Base-by-base conservation (phyloP, 176 grass and related monocot genomes). In the Dactylis glomerata region DNA sequence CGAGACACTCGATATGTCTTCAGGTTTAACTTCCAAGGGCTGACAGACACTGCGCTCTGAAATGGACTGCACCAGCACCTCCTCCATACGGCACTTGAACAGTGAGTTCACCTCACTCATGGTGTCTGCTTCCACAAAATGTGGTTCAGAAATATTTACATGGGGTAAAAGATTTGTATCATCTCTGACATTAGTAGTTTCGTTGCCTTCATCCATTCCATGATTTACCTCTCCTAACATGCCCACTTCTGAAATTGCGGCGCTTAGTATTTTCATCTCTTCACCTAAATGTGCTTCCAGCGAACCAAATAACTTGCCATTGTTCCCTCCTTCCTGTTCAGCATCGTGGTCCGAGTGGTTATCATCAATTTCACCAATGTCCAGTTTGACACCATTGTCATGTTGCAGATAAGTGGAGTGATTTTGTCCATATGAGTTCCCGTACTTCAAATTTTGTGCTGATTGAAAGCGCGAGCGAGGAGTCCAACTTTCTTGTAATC, bases 251-350 rank as follows among this genome's bases (percentile, higher is more conserved):
- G 86, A 92, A 59, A 85, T 75, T 16, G 89, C 89, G 0, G 81
- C 13, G 6, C 81, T 52, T 76, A 87, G 2, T 27, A 90, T 75
- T 68, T 87, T 85, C 28, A 90, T 89, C 10, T 94, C 89, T 61
- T 92, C 78, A 28, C 70, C 52, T 4, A 79, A 66, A 79, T 75
- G 80, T 63, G 87, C 58, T 55, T 92, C 87, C 41, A 92, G 30
- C 22, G 75, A 82, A 82, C 85, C 65, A 77, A 80, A 84, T 68
- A 87, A 20, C 73, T 81, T 86, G 1, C 8, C 47, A 82, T 55
- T 94, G 51, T 85, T 76, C 52, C 27, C 79, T 33, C 27, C 79
- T 33, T 75, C 76, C 61, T 70, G 17, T 42, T 79, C 59, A 34
- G 41, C 23, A 65, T 83, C 69, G 5, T 10, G 22, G 2, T 69